These are phyloP conservation scores for Arachis stenosperma DNA, from an alignment of 306 rosid genomes.

Conservation along the genomic window DNA sequence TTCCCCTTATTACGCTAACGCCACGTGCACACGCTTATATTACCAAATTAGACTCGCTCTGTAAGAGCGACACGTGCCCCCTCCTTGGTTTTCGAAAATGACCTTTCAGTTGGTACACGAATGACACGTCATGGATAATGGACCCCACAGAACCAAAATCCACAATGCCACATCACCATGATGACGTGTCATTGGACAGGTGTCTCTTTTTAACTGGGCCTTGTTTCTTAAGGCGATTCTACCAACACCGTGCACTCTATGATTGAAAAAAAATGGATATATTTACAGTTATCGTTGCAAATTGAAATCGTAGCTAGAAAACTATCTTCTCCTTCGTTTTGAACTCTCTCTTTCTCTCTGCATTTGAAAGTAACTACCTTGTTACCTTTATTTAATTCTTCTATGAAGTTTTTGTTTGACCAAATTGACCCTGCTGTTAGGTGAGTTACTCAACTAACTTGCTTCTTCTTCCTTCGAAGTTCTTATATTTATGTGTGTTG, in stretches of 20 bases:
- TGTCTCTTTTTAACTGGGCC: constrained; percentile 11
- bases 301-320: background rate
- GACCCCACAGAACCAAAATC: background rate
- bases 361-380: background rate
- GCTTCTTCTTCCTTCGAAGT: background rate
- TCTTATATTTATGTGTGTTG: background rate
- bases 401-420: constrained; percentile 30
- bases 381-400: constrained; percentile 20
- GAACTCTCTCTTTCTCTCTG: constrained; percentile 13
- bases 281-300: background rate
- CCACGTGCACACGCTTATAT: background rate
- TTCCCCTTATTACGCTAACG: background rate
- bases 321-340: background rate
- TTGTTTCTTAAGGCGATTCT: background rate
- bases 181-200: background rate
- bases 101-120: constrained; percentile 15
- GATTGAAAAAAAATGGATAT: background rate
- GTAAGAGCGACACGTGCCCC: background rate
- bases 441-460: constrained; percentile 21
- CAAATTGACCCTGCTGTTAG: constrained; percentile 36
- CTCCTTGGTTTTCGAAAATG: constrained; percentile 13
- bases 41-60: background rate
- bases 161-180: background rate
- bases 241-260: background rate
- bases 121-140: constrained; percentile 27